Evolutionary conservation across 306 rosid genomes (phyloP).

Genomic region (Vigna unguiculata): DNA sequence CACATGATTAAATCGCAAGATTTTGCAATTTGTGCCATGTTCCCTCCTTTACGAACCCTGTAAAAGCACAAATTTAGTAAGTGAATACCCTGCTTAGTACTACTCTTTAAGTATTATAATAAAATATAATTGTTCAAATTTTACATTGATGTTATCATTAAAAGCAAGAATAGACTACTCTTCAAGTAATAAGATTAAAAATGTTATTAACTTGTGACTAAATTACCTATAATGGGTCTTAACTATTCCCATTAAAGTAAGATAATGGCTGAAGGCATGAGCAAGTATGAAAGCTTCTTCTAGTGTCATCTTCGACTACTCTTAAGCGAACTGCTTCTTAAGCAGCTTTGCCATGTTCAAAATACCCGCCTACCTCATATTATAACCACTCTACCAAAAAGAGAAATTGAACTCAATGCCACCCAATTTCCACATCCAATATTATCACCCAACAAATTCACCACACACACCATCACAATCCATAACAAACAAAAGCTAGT

Average conservation of each 20-base stretch:
- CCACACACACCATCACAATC: conserved; percentile 25
- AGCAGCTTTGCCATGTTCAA: conserved; percentile 75
- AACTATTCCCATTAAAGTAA: conserved; percentile 89
- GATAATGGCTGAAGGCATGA: conserved; percentile 92
- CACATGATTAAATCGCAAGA: conserved; percentile 87
- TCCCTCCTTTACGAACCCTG: conserved; percentile 85
- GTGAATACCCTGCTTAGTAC: neutral
- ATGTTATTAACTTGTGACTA: neutral
- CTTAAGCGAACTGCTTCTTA: conserved; percentile 87
- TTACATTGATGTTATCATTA: conserved; percentile 29
- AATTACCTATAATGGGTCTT: conserved; percentile 88
- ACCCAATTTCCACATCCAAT: conserved; percentile 17
- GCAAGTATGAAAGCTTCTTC: conserved; percentile 85
- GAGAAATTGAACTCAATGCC: conserved; percentile 9
- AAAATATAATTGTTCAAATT: conserved; percentile 14
- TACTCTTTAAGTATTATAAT: neutral
- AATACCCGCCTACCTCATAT: conserved; percentile 89
- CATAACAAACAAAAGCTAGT: neutral
- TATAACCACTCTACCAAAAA: conserved; percentile 74
- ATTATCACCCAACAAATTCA: neutral
- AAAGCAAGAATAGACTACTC: conserved; percentile 11
- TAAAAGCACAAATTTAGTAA: conserved; percentile 39
- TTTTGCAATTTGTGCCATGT: conserved; percentile 61
- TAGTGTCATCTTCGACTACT: conserved; percentile 81
- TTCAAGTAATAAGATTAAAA: neutral